A percentile compares a stretch with the other conserved stretches of the same genome.
Evolutionary conservation across 352 stramenopile genomes (phyloP).

Genomic region (Globisporangium canariense): DNA sequence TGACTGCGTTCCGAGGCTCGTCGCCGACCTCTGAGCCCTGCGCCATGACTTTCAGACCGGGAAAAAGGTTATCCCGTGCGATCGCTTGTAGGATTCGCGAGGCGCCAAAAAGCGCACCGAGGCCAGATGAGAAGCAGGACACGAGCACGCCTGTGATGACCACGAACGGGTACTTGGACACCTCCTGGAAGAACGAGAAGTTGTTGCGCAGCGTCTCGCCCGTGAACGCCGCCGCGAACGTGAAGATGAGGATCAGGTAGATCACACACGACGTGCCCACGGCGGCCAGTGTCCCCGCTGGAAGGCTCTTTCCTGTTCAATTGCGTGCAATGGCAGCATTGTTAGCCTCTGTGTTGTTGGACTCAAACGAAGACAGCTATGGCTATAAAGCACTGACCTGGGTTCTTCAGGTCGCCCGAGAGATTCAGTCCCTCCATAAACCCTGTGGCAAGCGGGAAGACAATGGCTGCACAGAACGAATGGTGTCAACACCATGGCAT

Average conservation of each 20-base stretch:
- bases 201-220: slow-evolving; percentile 58
- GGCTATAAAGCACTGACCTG: slow-evolving; percentile 25
- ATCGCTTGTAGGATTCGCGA: slow-evolving; percentile 76
- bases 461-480: slow-evolving; percentile 35
- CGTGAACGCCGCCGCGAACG: slow-evolving; percentile 51
- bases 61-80: slow-evolving; percentile 68
- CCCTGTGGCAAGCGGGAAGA: slow-evolving; percentile 80
- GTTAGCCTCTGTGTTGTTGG: neutral
- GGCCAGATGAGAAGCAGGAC: slow-evolving; percentile 62
- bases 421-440: slow-evolving; percentile 85
- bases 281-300: slow-evolving; percentile 60
- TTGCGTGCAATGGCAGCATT: slow-evolving; percentile 10
- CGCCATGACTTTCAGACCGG: slow-evolving; percentile 33
- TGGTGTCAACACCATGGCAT: neutral
- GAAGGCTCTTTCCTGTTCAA: slow-evolving; percentile 45
- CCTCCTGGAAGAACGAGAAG: slow-evolving; percentile 79
- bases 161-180: slow-evolving; percentile 43
- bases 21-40: slow-evolving; percentile 60
- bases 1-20: slow-evolving; percentile 63
- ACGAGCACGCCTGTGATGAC: slow-evolving; percentile 65
- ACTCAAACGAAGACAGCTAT: neutral
- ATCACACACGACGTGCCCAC: slow-evolving; percentile 56
- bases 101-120: slow-evolving; percentile 67
- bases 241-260: slow-evolving; percentile 75
- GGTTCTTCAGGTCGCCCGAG: slow-evolving; percentile 72